Evolutionary conservation across 192 early-diverging fungal species (phyloP).

Genomic region (Podila verticillata): DNA sequence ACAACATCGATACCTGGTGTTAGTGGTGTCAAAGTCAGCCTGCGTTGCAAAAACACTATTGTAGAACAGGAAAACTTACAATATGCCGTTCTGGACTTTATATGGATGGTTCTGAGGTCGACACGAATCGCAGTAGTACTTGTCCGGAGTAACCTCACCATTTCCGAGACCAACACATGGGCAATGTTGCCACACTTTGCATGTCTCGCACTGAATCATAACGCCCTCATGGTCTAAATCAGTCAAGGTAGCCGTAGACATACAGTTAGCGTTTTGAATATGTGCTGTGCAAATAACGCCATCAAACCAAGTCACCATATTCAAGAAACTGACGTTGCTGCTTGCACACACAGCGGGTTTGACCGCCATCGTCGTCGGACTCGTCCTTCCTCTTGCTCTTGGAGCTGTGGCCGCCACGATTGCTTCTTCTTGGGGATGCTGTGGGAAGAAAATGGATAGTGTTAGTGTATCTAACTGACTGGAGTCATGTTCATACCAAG

Average conservation of each 20-base stretch:
- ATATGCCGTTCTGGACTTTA: conserved; percentile 45
- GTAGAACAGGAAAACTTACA: conserved; percentile 19
- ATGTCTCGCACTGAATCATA: conserved; percentile 63
- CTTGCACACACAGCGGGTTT: conserved; percentile 63
- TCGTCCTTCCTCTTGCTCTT: conserved; percentile 48
- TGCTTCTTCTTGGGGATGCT: conserved; percentile 46
- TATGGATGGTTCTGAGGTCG: conserved; percentile 56
- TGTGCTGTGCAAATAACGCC: too few species aligned
- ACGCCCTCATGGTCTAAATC: conserved; percentile 58
- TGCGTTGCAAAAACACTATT: too few species aligned
- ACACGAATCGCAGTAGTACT: conserved; percentile 61
- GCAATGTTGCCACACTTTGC: conserved; percentile 65
- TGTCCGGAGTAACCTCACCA: conserved; percentile 58
- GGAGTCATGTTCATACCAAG: too few species aligned
- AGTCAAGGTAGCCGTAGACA: not conserved
- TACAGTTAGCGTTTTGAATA: not conserved
- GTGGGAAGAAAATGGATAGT: not conserved
- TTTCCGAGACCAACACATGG: conserved; percentile 57
- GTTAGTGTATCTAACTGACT: too few species aligned
- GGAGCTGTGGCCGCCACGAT: conserved; percentile 29
- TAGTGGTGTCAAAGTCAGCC: not conserved
- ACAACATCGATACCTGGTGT: not conserved
- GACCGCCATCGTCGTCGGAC: conserved; percentile 56
- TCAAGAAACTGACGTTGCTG: conserved; percentile 53
- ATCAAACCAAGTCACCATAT: not conserved